Conservation (phyloP, 768 basidiomycete species). For the Solioccasus polychromus region DNA sequence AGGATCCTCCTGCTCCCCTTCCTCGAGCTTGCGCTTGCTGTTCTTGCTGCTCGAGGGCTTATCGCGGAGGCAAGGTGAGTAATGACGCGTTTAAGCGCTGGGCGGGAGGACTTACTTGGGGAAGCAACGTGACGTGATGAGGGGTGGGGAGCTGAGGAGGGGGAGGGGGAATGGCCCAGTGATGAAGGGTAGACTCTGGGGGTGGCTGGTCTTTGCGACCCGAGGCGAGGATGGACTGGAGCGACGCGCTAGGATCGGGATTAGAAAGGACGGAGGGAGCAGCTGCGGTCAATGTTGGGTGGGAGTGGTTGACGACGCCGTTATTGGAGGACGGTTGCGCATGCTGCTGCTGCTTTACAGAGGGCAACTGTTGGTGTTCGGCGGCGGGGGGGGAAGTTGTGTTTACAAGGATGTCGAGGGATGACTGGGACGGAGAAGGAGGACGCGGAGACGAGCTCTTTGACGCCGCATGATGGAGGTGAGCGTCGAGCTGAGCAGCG, state of each 20-base stretch:
- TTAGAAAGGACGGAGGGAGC: constrained; percentile 36
- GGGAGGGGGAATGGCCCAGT: constrained; percentile 36
- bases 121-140: constrained; percentile 29
- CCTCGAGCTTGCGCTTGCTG: constrained; percentile 75
- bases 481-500: constrained; percentile 32
- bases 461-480: constrained; percentile 30
- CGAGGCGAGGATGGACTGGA: constrained; percentile 38
- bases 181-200: constrained; percentile 31
- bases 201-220: constrained; percentile 31
- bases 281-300: constrained; percentile 28
- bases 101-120: constrained; percentile 38
- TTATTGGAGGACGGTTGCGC: constrained; percentile 23
- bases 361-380: constrained; percentile 31
- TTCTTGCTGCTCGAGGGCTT: constrained; percentile 38
- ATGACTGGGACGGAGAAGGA: constrained; percentile 40
- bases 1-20: constrained; percentile 53
- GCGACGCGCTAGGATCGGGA: constrained; percentile 38
- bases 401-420: constrained; percentile 38
- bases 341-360: constrained; percentile 21
- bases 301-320: constrained; percentile 28
- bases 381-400: constrained; percentile 25
- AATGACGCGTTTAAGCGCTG: constrained; percentile 31
- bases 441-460: constrained; percentile 48
- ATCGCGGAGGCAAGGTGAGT: constrained; percentile 21
- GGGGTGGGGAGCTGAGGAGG: constrained; percentile 30